Percentiles rank a stretch among this genome's conserved stretches.
phyloP scores from a whole-genome alignment of 208 protist genomes.

The Leptomonas seymouri region DNA sequence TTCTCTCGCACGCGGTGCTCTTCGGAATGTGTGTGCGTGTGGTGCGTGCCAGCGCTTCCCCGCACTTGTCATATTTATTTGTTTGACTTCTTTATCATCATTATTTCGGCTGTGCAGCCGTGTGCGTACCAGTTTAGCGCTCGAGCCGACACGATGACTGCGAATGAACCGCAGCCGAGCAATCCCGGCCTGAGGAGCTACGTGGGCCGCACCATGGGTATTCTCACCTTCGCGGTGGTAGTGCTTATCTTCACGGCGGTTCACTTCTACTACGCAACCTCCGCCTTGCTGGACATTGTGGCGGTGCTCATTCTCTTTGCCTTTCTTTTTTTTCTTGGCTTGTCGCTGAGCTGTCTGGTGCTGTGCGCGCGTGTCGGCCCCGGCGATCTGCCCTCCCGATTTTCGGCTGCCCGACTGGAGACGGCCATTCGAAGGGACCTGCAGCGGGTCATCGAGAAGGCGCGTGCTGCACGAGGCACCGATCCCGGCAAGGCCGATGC shows the following conservation, averaged over 20 bases:
- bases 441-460: slow-evolving; percentile 24
- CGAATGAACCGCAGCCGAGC: slow-evolving; percentile 13
- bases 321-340: slow-evolving; percentile 20
- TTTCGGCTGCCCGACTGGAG: slow-evolving; percentile 44
- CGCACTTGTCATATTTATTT: too few species aligned
- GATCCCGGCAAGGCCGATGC: neutral
- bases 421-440: slow-evolving; percentile 48
- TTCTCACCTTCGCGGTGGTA: slow-evolving; percentile 8
- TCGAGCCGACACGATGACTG: neutral
- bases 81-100: too few species aligned
- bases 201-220: slow-evolving; percentile 4
- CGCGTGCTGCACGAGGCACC: slow-evolving; percentile 2
- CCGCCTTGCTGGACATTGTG: slow-evolving; percentile 22
- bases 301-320: slow-evolving; percentile 20
- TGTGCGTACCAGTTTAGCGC: too few species aligned
- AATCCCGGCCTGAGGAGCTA: slow-evolving; percentile 29
- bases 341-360: slow-evolving; percentile 24
- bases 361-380: slow-evolving; percentile 25
- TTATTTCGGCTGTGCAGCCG: too few species aligned
- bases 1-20: too few species aligned
- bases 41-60: too few species aligned
- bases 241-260: slow-evolving; percentile 19
- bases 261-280: slow-evolving; percentile 30
- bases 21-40: too few species aligned
- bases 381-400: slow-evolving; percentile 38